Percentiles rank a stretch among this genome's conserved stretches.
phyloP scores from a whole-genome alignment of 805 yeast genomes.

The Pachysolen tannophilus region DNA sequence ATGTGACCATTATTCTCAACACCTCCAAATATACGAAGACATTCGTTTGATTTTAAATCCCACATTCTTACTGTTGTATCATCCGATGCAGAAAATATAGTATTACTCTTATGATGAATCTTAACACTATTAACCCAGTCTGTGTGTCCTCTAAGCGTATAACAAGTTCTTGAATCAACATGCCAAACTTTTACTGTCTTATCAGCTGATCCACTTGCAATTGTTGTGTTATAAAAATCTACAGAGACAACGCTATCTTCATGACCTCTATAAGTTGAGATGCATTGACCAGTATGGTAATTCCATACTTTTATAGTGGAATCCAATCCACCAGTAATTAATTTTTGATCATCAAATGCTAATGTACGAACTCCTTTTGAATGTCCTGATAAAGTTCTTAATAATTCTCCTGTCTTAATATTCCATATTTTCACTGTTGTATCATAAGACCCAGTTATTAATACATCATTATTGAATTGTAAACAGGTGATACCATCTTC shows the following conservation, averaged over 20 bases:
- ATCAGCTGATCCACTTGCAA: conserved; percentile 93
- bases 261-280: conserved; percentile 91
- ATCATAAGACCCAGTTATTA: conserved; percentile 92
- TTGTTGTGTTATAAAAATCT: conserved; percentile 70
- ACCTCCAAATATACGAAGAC: conserved; percentile 75
- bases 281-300: conserved; percentile 87
- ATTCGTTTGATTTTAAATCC: conserved; percentile 77
- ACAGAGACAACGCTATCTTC: conserved; percentile 78
- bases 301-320: conserved; percentile 93
- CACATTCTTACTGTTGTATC: conserved; percentile 92
- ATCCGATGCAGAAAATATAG: conserved; percentile 82
- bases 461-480: conserved; percentile 65
- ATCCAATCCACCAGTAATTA: conserved; percentile 90
- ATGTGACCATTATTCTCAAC: conserved; percentile 73
- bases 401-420: conserved; percentile 64
- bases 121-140: conserved; percentile 91
- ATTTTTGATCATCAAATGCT: conserved; percentile 79
- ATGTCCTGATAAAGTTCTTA: conserved; percentile 83
- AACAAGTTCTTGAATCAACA: conserved; percentile 86
- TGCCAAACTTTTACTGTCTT: conserved; percentile 93
- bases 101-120: conserved; percentile 69
- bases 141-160: conserved; percentile 85
- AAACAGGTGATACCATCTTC: conserved; percentile 83
- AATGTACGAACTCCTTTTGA: conserved; percentile 78
- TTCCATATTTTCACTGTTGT: conserved; percentile 92